Conservation (phyloP, 495 filamentous ascomycete genomes). For the Daldinia vernicosa region DNA sequence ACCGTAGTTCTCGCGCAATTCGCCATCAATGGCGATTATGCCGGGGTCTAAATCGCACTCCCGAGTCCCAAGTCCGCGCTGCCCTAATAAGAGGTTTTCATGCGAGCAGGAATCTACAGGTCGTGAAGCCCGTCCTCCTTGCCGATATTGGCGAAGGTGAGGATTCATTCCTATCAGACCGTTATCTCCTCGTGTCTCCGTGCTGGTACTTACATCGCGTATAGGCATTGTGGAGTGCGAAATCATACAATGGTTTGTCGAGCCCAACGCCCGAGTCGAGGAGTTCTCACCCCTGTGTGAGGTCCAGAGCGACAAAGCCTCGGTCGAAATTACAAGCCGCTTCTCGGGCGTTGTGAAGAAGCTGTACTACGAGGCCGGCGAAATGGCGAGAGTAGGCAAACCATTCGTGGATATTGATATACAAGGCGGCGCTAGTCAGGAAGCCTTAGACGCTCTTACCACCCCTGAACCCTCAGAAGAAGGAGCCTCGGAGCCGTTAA, state of each 20-base stretch:
- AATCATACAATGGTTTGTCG: conserved; percentile 99
- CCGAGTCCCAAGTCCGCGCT: conserved; percentile 44
- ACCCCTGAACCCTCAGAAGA: conserved; percentile 44
- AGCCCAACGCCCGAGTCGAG: conserved; percentile 93
- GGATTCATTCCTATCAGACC: conserved; percentile 17
- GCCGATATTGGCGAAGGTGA: conserved; percentile 97
- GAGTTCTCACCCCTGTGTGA: conserved; percentile 98
- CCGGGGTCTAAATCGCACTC: conserved; percentile 46
- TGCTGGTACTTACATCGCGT: conserved; percentile 10
- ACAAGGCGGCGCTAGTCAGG: conserved; percentile 59
- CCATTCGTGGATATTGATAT: conserved; percentile 83
- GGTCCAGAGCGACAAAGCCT: conserved; percentile 97
- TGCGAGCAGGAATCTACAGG: conserved; percentile 62
- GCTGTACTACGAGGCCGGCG: conserved; percentile 92
- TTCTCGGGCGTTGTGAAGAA: conserved; percentile 97
- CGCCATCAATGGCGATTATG: conserved; percentile 53
- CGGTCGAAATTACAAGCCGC: conserved; percentile 96
- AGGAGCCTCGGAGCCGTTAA: conserved; percentile 33
- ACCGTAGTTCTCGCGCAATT: conserved; percentile 52
- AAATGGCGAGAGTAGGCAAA: conserved; percentile 94
- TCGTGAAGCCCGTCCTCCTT: conserved; percentile 85
- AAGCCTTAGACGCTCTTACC: conserved; percentile 56
- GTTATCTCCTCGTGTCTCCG: neutral
- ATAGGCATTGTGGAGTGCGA: conserved; percentile 96
- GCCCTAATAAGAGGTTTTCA: conserved; percentile 66